These are phyloP conservation scores for Lathyrus oleraceus DNA, from an alignment of 306 rosid species.

Conservation along the genomic window DNA sequence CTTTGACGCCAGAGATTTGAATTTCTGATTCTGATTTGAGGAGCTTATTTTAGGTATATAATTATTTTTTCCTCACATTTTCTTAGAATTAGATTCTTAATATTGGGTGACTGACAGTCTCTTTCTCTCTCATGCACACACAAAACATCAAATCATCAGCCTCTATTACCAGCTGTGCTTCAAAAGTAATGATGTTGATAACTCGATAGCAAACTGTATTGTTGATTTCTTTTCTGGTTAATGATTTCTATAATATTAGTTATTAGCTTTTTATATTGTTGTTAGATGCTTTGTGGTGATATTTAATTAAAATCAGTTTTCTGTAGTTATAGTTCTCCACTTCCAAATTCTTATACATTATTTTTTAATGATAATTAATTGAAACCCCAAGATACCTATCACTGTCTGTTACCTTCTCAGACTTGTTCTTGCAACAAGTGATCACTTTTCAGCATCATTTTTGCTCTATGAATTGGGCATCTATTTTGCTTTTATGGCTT, in stretches of 20 bases:
- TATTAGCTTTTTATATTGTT: background rate
- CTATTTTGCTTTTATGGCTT: conserved; percentile 21
- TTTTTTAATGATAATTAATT: conserved; percentile 9
- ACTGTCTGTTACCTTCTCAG: background rate
- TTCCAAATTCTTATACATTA: background rate
- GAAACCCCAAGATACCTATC: background rate
- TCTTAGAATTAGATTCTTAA: conserved; percentile 6
- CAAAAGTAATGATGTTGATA: conserved; percentile 19
- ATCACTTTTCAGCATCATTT: background rate
- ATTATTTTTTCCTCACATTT: conserved; percentile 22
- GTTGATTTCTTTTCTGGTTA: background rate
- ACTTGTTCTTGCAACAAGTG: background rate
- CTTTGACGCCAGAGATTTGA: conserved; percentile 25
- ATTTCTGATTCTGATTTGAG: conserved; percentile 26
- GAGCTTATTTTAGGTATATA: too few relatives aligned
- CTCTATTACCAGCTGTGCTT: background rate
- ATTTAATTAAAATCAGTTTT: background rate
- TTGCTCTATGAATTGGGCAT: background rate
- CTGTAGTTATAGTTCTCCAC: conserved; percentile 22
- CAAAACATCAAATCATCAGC: background rate
- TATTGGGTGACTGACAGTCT: conserved; percentile 1
- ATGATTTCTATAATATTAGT: conserved; percentile 1
- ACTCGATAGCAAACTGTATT: conserved; percentile 8
- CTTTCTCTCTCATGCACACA: background rate
- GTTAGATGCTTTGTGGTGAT: conserved; percentile 21